Evolutionary conservation across 2,329 filamentous ascomycete species (phyloP), one percentile per base, ranked within the genome.

Genomic region (Fusarium neocosmosporiellum): DNA sequence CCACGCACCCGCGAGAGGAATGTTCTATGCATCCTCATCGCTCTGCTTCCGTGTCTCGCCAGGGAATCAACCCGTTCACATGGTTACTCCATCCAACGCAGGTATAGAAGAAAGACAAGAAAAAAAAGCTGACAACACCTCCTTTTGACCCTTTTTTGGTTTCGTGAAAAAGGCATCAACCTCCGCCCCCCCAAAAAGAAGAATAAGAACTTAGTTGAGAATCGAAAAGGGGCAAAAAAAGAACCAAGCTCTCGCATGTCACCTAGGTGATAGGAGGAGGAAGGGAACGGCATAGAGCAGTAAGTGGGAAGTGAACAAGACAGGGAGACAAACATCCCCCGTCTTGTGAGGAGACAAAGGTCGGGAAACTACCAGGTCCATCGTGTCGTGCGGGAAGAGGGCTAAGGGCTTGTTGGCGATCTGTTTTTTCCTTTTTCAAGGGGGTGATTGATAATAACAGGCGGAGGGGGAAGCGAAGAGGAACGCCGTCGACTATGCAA

Each of bases 401-500:
- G 68, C 43, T 48, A 37, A 60, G 57, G 61, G 48, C 16, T 61
- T 43, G 66, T 70, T 57, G 66, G 66, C 60, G 48, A 72, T 62
- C 58, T 69, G 65, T 55, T 72, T 75, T 46, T 70, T 65, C 46
- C 72, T 70, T 66, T 71, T 69, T 43, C 36, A 69, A 55, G 59
- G 59, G 67, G 64, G 55, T 50, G 43, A 29, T 50, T 59, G 68
- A 63, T 66, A 70, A 58, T 69, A 53, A 66, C 33, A 53, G 59
- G 50, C 41, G 63, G 64, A 62, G 58, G 61, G 63, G 75, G 71
- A 77, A 69, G 68, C 70, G 67, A 77, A 78, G 64, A 75, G 65
- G 71, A 83, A 82, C 80, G 81, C 81, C 79, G 76, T 78, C 74
- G 69, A 79, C 77, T 76, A 83, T 84, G 82, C 81, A 83, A 78